phyloP scores from a whole-genome alignment of 257 asterid genomes.

The Nicotiana sylvestris region DNA sequence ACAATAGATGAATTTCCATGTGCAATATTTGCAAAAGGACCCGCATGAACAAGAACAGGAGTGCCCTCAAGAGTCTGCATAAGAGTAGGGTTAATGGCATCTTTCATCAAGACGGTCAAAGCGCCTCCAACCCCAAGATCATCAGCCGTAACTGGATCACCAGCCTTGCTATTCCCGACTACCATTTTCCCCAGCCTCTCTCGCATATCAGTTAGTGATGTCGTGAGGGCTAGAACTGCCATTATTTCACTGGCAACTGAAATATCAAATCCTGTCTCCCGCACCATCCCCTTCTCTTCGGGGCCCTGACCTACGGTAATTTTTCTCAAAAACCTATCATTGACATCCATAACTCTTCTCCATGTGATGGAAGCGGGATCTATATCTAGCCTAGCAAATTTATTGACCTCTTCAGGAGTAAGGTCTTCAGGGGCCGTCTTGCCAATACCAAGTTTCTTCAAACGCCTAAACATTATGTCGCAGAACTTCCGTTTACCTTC shows the following conservation, averaged over 20 bases:
- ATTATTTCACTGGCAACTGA: slow-evolving; percentile 96
- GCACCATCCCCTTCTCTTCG: slow-evolving; percentile 93
- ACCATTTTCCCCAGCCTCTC: slow-evolving; percentile 98
- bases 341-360: slow-evolving; percentile 97
- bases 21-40: slow-evolving; percentile 96
- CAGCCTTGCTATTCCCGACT: slow-evolving; percentile 86
- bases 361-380: slow-evolving; percentile 89
- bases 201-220: slow-evolving; percentile 86
- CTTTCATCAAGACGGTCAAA: slow-evolving; percentile 90
- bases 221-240: slow-evolving; percentile 97
- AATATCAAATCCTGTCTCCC: slow-evolving; percentile 95
- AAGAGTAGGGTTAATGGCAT: slow-evolving; percentile 86
- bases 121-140: slow-evolving; percentile 98
- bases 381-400: slow-evolving; percentile 86
- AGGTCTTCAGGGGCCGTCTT: slow-evolving; percentile 86
- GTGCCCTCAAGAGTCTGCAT: slow-evolving; percentile 99
- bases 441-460: slow-evolving; percentile 76
- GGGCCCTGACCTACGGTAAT: slow-evolving; percentile 93
- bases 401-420: slow-evolving; percentile 71
- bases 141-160: slow-evolving; percentile 93
- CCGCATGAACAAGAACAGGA: slow-evolving; percentile 94
- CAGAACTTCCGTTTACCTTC: slow-evolving; percentile 71
- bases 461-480: slow-evolving; percentile 74
- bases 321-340: slow-evolving; percentile 90
- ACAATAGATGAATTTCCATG: slow-evolving; percentile 95